A percentile compares a stretch with the other conserved stretches of the same genome.
Evolutionary conservation across 106 monocot species (phyloP).

Genomic region (Hemerocallis citrina): DNA sequence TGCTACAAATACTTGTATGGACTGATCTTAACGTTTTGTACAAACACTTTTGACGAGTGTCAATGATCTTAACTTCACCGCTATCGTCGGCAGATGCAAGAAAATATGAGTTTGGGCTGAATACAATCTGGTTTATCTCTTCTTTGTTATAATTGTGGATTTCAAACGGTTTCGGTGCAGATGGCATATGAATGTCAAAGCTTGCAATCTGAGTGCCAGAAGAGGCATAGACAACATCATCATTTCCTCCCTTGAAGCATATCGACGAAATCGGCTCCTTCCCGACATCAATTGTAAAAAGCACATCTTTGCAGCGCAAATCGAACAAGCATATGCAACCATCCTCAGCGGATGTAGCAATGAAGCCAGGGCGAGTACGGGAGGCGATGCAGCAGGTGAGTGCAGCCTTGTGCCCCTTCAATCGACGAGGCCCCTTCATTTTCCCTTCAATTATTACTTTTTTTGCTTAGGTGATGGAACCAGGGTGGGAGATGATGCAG

Average conservation of each 20-base stretch:
- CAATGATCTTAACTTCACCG: conserved; percentile 78
- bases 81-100: conserved; percentile 90
- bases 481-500: background rate
- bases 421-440: conserved; percentile 47
- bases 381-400: conserved; percentile 69
- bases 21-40: conserved; percentile 55
- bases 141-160: conserved; percentile 77
- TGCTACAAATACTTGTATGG: conserved; percentile 64
- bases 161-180: conserved; percentile 43
- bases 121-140: conserved; percentile 76
- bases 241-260: conserved; percentile 81
- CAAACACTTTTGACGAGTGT: conserved; percentile 40
- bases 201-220: conserved; percentile 41
- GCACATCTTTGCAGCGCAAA: conserved; percentile 57
- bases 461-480: background rate
- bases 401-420: conserved; percentile 48
- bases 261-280: conserved; percentile 53
- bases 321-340: conserved; percentile 73
- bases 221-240: conserved; percentile 65
- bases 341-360: conserved; percentile 73
- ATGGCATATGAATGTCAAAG: conserved; percentile 54
- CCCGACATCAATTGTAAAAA: conserved; percentile 25
- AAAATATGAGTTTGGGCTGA: conserved; percentile 60
- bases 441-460: background rate
- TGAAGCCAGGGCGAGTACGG: conserved; percentile 34